Conservation (phyloP, 345 rosid genomes). For the Hibiscus trionum region DNA sequence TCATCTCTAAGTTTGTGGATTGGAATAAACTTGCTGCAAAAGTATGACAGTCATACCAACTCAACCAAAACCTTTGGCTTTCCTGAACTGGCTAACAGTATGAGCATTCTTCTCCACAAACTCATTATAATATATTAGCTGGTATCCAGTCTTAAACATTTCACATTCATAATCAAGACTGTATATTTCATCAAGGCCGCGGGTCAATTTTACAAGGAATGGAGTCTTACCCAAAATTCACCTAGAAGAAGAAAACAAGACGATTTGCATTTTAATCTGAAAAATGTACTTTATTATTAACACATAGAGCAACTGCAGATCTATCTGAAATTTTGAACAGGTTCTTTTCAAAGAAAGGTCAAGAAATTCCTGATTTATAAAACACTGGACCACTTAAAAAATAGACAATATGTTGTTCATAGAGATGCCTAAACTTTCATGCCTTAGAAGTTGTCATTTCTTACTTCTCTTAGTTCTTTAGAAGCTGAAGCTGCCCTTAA, state of each 20-base stretch:
- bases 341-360: background rate
- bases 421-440: background rate
- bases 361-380: background rate
- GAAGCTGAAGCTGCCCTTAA: slow-evolving; percentile 9
- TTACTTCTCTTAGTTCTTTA: slow-evolving; percentile 10
- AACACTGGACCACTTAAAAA: background rate
- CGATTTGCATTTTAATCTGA: background rate
- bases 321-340: background rate
- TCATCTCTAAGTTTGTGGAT: background rate
- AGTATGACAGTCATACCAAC: background rate
- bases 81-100: background rate
- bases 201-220: background rate
- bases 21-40: background rate
- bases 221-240: background rate
- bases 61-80: background rate
- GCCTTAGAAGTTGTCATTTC: background rate
- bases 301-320: background rate
- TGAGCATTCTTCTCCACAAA: background rate
- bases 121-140: background rate
- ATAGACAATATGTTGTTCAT: background rate
- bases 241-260: background rate
- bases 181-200: background rate
- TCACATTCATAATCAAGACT: background rate
- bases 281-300: background rate
- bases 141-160: background rate